Conservation (phyloP, 768 basidiomycete species). For the Tylopilus sp. region DNA sequence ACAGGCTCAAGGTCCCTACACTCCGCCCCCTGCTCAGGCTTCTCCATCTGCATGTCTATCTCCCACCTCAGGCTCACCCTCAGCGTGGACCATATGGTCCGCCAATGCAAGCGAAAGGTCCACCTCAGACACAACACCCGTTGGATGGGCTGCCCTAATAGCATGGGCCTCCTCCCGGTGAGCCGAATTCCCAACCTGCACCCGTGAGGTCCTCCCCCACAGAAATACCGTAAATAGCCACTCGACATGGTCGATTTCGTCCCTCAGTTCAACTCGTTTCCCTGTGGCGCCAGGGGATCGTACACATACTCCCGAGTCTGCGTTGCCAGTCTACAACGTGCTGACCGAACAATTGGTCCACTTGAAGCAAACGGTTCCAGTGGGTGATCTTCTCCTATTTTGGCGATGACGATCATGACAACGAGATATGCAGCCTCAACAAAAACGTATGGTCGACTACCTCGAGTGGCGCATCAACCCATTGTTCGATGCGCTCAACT, state of each 20-base stretch:
- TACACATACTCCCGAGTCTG: slow-evolving; percentile 79
- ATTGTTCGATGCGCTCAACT: slow-evolving; percentile 88
- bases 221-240: slow-evolving; percentile 58
- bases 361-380: slow-evolving; percentile 73
- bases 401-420: no score
- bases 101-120: slow-evolving; percentile 29
- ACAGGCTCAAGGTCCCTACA: slow-evolving; percentile 17
- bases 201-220: slow-evolving; percentile 40
- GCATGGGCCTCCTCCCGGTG: slow-evolving; percentile 28
- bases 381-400: slow-evolving; percentile 34
- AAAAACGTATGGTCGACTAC: slow-evolving; percentile 83
- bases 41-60: slow-evolving; percentile 30
- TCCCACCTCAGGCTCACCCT: slow-evolving; percentile 12
- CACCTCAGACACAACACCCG: slow-evolving; percentile 27
- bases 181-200: slow-evolving; percentile 22
- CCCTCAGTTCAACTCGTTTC: not conserved
- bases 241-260: not conserved
- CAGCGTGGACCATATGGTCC: slow-evolving; percentile 25
- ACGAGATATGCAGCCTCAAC: slow-evolving; percentile 53
- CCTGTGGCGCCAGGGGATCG: slow-evolving; percentile 80
- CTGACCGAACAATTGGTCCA: slow-evolving; percentile 60
- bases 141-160: slow-evolving; percentile 17
- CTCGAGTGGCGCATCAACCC: slow-evolving; percentile 84
- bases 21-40: slow-evolving; percentile 15
- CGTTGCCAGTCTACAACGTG: slow-evolving; percentile 61